Base-by-base conservation (phyloP, 164 flowering plant genomes). In the Umbilicus rupestris region DNA sequence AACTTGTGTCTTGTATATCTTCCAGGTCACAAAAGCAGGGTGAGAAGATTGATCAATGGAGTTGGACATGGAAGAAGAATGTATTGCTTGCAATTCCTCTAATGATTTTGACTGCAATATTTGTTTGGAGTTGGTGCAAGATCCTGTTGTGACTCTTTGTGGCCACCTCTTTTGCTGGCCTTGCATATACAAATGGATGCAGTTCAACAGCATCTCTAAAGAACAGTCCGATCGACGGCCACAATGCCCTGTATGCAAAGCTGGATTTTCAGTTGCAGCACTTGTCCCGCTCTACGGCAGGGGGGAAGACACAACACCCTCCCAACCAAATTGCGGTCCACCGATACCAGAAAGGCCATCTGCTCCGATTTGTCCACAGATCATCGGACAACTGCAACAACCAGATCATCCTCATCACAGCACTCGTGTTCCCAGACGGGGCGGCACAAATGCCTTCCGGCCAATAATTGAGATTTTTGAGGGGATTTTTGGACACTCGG, bases 141-240 rank as follows among this genome's bases (percentile, higher is more conserved):
- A 84, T 26, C 90, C 90, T 1, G 80, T 84, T n/a, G 88, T 86
- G 58, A 86, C 90, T 8, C 76, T 82, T 17, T 86, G 90, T 64
- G 90, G 90, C 44, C 90, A 86, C 68, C 85, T 86, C 52, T 86
- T 78, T 63, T 86, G 90, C 75, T 86, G 90, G 90, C 84, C 90
- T 17, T 86, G 90, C 78, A 83, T 86, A 70, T 84, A 84, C 78
- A 80, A 85, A 45, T 85, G 90, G 90, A 72, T 84, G 19, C 78
- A 76, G 35, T 72, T 73, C 58, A 86, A 80, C 62, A 80, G 74
- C 28, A 69, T 70, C 31, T 77, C 85, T 45, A 79, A 71, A 26
- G 73, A 73, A 45, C 72, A 73, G 42, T 66, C 83, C 3, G 75
- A 85, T 12, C 79, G 80, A 66, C 72, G 31, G 39, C 84, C 85